Evolutionary conservation across 2,329 filamentous ascomycete genomes (phyloP).

Genomic region (Coniochaeta sp.): DNA sequence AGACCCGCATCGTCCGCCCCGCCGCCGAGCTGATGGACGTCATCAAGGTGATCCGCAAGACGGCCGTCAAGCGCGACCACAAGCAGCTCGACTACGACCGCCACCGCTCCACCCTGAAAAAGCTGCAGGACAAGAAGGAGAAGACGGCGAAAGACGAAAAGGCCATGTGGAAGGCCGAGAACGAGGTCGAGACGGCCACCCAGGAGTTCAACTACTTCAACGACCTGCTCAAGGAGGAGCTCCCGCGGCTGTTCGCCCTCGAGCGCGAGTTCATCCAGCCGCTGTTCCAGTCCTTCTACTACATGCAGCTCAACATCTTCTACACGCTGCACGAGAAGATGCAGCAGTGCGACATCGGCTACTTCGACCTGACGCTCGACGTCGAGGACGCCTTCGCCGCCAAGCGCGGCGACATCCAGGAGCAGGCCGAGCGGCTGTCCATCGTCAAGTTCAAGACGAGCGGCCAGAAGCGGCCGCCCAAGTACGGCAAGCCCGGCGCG

Average conservation of each 20-base stretch:
- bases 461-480: slow-evolving; percentile 56
- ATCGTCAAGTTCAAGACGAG: slow-evolving; percentile 92
- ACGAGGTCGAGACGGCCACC: slow-evolving; percentile 81
- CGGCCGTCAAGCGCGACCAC: slow-evolving; percentile 83
- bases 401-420: slow-evolving; percentile 84
- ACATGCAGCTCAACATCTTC: slow-evolving; percentile 99
- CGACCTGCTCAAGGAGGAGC: slow-evolving; percentile 89
- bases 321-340: slow-evolving; percentile 98
- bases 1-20: slow-evolving; percentile 80
- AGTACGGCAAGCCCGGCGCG: slow-evolving; percentile 53
- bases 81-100: slow-evolving; percentile 97
- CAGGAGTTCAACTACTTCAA: slow-evolving; percentile 99
- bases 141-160: slow-evolving; percentile 96
- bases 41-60: slow-evolving; percentile 91
- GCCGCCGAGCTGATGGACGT: slow-evolving; percentile 91
- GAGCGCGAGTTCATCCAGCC: slow-evolving; percentile 94
- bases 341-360: slow-evolving; percentile 95
- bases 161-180: slow-evolving; percentile 91
- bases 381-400: slow-evolving; percentile 85
- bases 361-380: slow-evolving; percentile 87
- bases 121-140: slow-evolving; percentile 96
- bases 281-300: slow-evolving; percentile 98
- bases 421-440: slow-evolving; percentile 71
- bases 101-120: slow-evolving; percentile 76
- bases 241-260: slow-evolving; percentile 83